Base-by-base conservation (phyloP, 2,329 filamentous ascomycete species). In the Fusarium tanahbumbuense region DNA sequence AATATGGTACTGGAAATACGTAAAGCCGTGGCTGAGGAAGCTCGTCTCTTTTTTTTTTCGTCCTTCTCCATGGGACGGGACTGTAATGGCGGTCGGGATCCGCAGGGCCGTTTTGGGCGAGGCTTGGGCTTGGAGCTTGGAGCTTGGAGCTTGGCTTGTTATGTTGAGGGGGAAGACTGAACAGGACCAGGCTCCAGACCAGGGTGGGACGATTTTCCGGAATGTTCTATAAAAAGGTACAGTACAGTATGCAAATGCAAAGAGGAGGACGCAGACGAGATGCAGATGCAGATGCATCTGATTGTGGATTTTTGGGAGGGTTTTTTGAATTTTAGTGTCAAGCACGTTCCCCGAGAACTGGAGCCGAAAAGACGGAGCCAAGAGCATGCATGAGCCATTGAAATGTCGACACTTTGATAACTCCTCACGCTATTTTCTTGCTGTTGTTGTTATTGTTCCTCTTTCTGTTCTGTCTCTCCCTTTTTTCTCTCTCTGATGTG, bases 201-300 rank as follows among this genome's bases (percentile, higher is more conserved):
- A 47, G 68, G 68, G 55, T 65, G 48, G 59, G 59, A 61, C 60
- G 59, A 61, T 71, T 71, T 70, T 68, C 68, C 68, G 68, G 64
- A 71, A 71, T 58, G 48, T 71, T 71, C 68, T 71, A 65, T 68
- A 69, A 71, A 66, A 71, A 64, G 68, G 68, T 46, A 60, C 60
- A 53, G 68, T 46, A 60, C 60, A 53, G 49, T 53, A 42, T 53
- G 49, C 34, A 53, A 52, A 50, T 22, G 47, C 30, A 50, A 25
- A 50, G 52, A 69, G 67, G 60, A 69, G 42, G 42, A 62, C 28
- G 47, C 47, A 49, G 46, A 49, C 46, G 47, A 42, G 46, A 64
- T 63, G 48, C 52, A 49, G 47, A 45, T 44, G 40, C 34, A 53
- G 40, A 27, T 49, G 42, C 41, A 63, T 25, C 23, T 41, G 47